These are phyloP conservation scores for Phaeosphaeria sp. DNA, from an alignment of 2,329 filamentous ascomycete genomes.

Conservation along the genomic window DNA sequence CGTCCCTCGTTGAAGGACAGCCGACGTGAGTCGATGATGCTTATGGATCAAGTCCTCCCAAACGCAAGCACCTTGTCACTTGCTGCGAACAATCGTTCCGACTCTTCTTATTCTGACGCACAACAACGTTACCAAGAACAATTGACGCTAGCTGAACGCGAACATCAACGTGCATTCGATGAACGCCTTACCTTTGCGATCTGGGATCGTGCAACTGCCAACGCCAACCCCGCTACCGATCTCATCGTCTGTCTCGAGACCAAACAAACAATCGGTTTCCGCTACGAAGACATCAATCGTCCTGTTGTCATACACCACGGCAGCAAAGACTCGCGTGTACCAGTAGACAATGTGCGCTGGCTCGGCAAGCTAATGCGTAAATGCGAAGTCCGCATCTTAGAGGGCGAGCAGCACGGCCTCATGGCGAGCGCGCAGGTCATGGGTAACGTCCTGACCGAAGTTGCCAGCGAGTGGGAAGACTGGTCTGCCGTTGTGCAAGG, in stretches of 20 bases:
- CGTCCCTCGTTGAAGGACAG: constrained; percentile 39
- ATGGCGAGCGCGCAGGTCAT: constrained; percentile 96
- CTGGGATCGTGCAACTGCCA: constrained; percentile 89
- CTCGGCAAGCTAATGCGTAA: constrained; percentile 90
- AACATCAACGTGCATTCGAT: constrained; percentile 80
- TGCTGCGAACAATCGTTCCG: constrained; percentile 29
- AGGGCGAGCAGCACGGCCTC: constrained; percentile 90
- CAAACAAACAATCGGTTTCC: constrained; percentile 89
- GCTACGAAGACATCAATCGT: constrained; percentile 93
- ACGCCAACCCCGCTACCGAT: constrained; percentile 93
- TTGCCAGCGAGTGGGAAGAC: constrained; percentile 81
- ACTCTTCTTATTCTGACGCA: constrained; percentile 40
- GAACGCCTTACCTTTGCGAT: constrained; percentile 87
- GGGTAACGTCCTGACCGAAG: constrained; percentile 93
- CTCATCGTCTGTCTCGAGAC: constrained; percentile 91
- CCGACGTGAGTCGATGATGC: constrained; percentile 55
- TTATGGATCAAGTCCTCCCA: constrained; percentile 57
- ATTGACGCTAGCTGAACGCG: constrained; percentile 70
- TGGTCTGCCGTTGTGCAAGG: constrained; percentile 42
- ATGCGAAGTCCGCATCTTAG: constrained; percentile 88
- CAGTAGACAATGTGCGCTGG: constrained; percentile 94
- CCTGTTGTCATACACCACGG: constrained; percentile 95
- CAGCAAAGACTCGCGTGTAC: constrained; percentile 86
- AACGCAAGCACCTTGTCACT: constrained; percentile 44
- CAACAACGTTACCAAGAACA: constrained; percentile 53